Base-by-base conservation (phyloP, 2,329 filamentous ascomycete genomes). In the Aspergillus cejpii region DNA sequence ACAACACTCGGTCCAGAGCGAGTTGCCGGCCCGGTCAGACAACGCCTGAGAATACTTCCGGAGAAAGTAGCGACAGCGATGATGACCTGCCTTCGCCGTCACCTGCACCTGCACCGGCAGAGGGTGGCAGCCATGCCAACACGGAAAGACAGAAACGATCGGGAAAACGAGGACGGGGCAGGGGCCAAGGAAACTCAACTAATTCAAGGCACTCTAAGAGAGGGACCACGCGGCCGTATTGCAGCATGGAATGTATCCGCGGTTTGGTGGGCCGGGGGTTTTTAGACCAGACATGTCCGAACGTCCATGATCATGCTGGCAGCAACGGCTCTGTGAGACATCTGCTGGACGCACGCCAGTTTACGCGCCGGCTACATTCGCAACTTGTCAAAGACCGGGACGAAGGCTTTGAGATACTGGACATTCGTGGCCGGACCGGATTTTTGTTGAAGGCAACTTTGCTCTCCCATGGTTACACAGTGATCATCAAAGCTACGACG, bases 221-320 rank as follows among this genome's bases (percentile, higher is more conserved):
- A 37, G 34, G 52, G 4, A 11, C 36, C 21, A 48, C 41, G 39
- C 39, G 44, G 43, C 38, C 36, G 26, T 59, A 55, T 45, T 61
- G 53, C 37, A 58, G 51, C 5, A 55, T 57, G 27, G 33, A 31
- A 26, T 61, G 51, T 36, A 53, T 58, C 29, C 47, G 37, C 6
- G 52, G 55, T 10, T 49, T 61, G 10, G 38, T 52, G 12, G 48
- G 51, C 29, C 45, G 47, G 39, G 57, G 28, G 1, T 33, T 34
- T 39, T 40, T 61, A 33, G 55, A 57, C 46, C 37, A 50, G n/a
- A 21, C 44, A 31, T 60, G 54, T 53, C 71, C 68, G 0, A 74
- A 74, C 27, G n/a, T n/a, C n/a, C n/a, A n/a, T n/a, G n/a, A n/a
- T n/a, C n/a, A n/a, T n/a, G n/a, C n/a, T n/a, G n/a, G n/a, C 45